Evolutionary conservation across 495 filamentous ascomycete species (phyloP).

Genomic region (Chaetomium tenue): DNA sequence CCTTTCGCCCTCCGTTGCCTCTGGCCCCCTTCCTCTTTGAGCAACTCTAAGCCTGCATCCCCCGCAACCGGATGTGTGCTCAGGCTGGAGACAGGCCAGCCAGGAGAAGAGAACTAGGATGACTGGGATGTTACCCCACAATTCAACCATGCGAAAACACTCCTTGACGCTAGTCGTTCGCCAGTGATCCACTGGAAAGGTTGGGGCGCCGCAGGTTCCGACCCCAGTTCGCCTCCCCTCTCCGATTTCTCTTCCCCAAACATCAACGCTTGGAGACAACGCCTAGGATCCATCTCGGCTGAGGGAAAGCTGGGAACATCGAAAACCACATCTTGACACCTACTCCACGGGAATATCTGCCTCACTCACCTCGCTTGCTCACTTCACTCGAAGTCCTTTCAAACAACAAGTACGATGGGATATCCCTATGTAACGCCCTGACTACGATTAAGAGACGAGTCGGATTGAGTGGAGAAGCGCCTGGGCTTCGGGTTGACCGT

Average conservation of each 20-base stretch:
- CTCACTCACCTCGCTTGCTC: not conserved
- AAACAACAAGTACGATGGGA: slow-evolving; percentile 30
- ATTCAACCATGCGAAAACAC: slow-evolving; percentile 33
- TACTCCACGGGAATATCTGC: not conserved
- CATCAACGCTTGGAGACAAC: slow-evolving; percentile 16
- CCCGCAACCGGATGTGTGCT: not conserved
- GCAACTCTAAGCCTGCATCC: slow-evolving; percentile 3
- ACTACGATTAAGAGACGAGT: slow-evolving; percentile 22
- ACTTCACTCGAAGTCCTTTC: not conserved
- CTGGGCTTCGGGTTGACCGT: slow-evolving; percentile 20
- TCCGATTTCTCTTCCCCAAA: slow-evolving; percentile 27
- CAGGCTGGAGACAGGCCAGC: slow-evolving; percentile 14
- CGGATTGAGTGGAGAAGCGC: slow-evolving; percentile 31
- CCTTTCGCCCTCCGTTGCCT: slow-evolving; percentile 9
- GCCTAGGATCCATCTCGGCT: slow-evolving; percentile 9
- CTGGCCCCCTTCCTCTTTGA: slow-evolving; percentile 4
- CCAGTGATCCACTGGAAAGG: slow-evolving; percentile 23
- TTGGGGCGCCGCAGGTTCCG: slow-evolving; percentile 25
- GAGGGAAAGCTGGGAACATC: not conserved
- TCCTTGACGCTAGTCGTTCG: slow-evolving; percentile 19
- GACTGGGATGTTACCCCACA: slow-evolving; percentile 34
- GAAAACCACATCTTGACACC: not conserved
- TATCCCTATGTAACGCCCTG: slow-evolving; percentile 20
- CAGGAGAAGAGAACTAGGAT: slow-evolving; percentile 8
- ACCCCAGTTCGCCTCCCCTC: slow-evolving; percentile 30